These are phyloP conservation scores for Apiotrichum mycotoxinovorans DNA, from an alignment of 1,284 basidiomycete species.

Conservation along the genomic window DNA sequence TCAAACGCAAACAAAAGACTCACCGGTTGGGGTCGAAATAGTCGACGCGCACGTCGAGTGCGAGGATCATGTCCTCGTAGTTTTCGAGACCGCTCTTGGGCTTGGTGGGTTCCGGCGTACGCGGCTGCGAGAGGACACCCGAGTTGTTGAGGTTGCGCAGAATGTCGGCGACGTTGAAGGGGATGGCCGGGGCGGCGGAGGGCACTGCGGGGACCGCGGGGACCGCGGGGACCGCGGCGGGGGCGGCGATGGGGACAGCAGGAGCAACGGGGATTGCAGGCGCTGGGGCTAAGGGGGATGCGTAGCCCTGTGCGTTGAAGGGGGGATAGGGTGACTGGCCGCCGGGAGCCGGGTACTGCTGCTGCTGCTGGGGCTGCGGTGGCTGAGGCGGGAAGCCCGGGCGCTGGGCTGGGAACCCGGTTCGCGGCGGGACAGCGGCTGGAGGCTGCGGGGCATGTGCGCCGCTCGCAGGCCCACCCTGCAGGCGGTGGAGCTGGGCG, in stretches of 20 bases:
- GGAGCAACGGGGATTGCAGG: conserved; percentile 32
- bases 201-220: background rate
- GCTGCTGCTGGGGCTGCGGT: conserved; percentile 5
- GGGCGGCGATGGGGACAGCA: conserved; percentile 14
- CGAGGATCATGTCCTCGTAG: conserved; percentile 69
- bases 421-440: conserved; percentile 15
- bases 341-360: background rate
- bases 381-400: conserved; percentile 18
- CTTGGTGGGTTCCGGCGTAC: conserved; percentile 49
- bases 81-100: conserved; percentile 55
- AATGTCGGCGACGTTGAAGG: conserved; percentile 40
- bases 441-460: conserved; percentile 29
- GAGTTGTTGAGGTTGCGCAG: conserved; percentile 39
- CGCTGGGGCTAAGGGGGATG: conserved; percentile 2
- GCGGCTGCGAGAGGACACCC: conserved; percentile 52
- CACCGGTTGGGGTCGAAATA: conserved; percentile 71
- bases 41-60: conserved; percentile 65
- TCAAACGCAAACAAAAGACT: conserved; percentile 26
- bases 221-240: conserved; percentile 7
- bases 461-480: background rate
- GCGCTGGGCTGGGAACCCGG: conserved; percentile 9
- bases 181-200: conserved; percentile 22
- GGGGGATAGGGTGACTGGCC: conserved; percentile 16
- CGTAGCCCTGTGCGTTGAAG: background rate
- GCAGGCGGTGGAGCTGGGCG: conserved; percentile 14